Percentiles rank a stretch among this genome's conserved stretches.
These are phyloP conservation scores for Botrytis porri DNA, from an alignment of 2,329 filamentous ascomycete species.

Conservation along the genomic window DNA sequence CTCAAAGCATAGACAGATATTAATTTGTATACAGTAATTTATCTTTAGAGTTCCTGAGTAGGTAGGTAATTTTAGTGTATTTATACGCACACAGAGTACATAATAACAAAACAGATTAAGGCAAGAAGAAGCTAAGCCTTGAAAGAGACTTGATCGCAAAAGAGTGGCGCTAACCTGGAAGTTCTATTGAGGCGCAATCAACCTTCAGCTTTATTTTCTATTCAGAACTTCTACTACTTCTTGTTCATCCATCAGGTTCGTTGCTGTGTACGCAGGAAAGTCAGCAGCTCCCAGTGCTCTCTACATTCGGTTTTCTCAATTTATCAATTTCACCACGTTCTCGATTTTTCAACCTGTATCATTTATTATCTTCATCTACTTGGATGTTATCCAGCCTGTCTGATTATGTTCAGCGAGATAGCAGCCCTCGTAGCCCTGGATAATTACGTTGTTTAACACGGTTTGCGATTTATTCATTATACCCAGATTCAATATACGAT, in stretches of 20 bases:
- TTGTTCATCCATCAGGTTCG: background rate
- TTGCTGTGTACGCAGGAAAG: conserved; percentile 5
- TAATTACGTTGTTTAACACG: conserved; percentile 9
- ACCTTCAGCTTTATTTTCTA: conserved; percentile 18
- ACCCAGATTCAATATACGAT: background rate
- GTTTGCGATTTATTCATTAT: conserved; percentile 3
- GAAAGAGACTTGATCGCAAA: conserved; percentile 14
- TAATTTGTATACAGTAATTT: background rate
- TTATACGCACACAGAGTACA: background rate
- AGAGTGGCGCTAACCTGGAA: conserved; percentile 19
- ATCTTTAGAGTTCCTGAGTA: background rate
- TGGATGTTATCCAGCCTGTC: conserved; percentile 13
- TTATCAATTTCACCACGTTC: background rate
- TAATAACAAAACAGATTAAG: background rate
- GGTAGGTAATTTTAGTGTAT: background rate
- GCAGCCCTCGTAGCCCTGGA: conserved; percentile 12
- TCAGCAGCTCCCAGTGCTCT: background rate
- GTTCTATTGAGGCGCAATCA: conserved; percentile 18
- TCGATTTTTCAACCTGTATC: background rate
- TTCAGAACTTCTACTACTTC: background rate
- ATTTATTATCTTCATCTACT: conserved; percentile 7
- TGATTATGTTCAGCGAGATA: conserved; percentile 21
- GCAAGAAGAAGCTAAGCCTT: conserved; percentile 15
- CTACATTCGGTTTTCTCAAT: background rate
- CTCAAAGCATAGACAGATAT: background rate